Base-by-base conservation (phyloP, 2,329 filamentous ascomycete species). In the Fusarium virguliforme region DNA sequence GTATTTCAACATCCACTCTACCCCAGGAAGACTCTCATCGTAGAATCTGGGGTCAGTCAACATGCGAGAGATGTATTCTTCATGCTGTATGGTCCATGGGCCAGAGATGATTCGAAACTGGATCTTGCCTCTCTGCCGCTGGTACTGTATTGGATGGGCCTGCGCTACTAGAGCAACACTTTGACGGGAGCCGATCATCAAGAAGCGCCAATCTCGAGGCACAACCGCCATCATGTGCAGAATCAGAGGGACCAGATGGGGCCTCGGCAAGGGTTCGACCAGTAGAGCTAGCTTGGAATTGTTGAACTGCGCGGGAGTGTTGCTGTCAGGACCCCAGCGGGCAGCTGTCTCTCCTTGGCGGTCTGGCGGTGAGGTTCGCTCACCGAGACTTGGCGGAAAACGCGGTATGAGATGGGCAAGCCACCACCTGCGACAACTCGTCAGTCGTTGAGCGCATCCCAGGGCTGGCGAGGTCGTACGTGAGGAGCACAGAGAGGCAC, bases 1-100 rank as follows among this genome's bases (percentile, higher is more conserved):
- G 70, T 84, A 89, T 72, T 85, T 85, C 59, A 89, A 79, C 28
- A 89, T 76, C 85, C 85, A 88, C 76, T 88, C 86, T 35, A 84
- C 85, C 0, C 79, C 81, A 1, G 85, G 82, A 18, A 88, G 72
- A 54, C 86, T 83, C 66, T 85, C 82, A 66, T 86, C 80, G 73
- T 89, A 89, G 73, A 89, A 87, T 40, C 85, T 81, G 2, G 81
- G 58, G 68, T 86, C 84, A 4, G 87, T 88, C 60, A 89, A 76
- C 6, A 85, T 74, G 30, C 85, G 81, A 67, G 79, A 57, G 28
- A 15, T 2, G 13, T 57, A 13, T 4, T 43, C 54, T 40, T 34
- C 22, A 22, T 26, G 12, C 13, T 26, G 26, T 10, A 9, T n/a
- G 13, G 6, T 15, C 8, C 18, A 43, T 26, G 40, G 22, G 12